Base-by-base conservation (phyloP, 192 early-diverging fungal genomes). In the Cladochytrium replicatum region DNA sequence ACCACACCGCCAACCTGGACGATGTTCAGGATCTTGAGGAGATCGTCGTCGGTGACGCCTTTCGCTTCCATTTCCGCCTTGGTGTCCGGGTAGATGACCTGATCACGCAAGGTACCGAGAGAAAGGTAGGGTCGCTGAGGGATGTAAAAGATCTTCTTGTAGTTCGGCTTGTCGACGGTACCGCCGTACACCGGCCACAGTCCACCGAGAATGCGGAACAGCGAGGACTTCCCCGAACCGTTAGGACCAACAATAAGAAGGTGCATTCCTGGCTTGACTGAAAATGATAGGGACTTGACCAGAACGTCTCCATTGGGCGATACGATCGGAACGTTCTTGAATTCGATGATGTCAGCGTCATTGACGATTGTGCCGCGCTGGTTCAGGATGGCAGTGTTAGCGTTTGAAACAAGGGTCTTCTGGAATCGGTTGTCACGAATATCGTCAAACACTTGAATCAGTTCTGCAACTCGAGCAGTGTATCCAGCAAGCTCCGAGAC, bases 71-170 rank as follows among this genome's bases (percentile, higher is more conserved):
- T 92, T 17, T 97, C 87, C 27, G 75, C 71, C 8, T 75, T 62
- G 24, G 82, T 86, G 61, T 95, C 81, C 9, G 96, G 96, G 64
- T 99, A 99, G 46, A 97, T 95, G 50, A 99, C 78, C 75, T 96
- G 92, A 66, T 97, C 93, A 29, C 96, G 84, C 41, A 99, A 68
- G 1, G 89, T 93, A 32, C 96, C 92, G 24, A 91, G 61, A 29
- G 89, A 83, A 25, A 99, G 70, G 53, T 99, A 99, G n/a, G 96
- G 96, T 28, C 91, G 81, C 64, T 99, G 96, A 23, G 96, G 93
- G 49, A 99, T 90, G 69, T 99, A 99, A 46, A 99, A 93, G 52
- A 99, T 91, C 62, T 88, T 83, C 54, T 80, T 80, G 13, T 43
- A 43, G 41, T 45, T 22, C 31, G 74, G 69, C 45, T 70, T 72